Evolutionary conservation across 1,284 basidiomycete species (phyloP).

Genomic region (Mycosarcoma mackinlayi): DNA sequence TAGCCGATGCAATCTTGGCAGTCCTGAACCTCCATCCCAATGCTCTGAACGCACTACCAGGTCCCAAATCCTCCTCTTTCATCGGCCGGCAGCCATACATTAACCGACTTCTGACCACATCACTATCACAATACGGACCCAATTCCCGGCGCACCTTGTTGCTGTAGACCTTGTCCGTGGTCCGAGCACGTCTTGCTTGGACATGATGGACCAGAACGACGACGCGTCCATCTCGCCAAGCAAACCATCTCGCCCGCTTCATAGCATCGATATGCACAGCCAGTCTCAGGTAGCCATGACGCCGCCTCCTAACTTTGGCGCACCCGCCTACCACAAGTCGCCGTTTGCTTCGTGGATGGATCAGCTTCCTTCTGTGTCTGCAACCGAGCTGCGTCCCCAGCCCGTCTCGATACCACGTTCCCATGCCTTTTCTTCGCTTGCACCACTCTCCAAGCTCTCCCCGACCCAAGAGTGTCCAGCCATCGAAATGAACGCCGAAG

Average conservation of each 20-base stretch:
- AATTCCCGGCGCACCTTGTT: neutral
- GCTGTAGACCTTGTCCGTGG: constrained; percentile 8
- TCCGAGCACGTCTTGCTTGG: constrained; percentile 11
- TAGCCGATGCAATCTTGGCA: neutral
- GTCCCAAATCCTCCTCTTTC: neutral
- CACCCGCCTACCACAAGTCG: constrained; percentile 41
- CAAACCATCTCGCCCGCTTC: constrained; percentile 20
- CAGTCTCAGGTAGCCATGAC: constrained; percentile 50
- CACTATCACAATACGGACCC: neutral
- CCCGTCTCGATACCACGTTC: constrained; percentile 42
- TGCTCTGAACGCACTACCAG: neutral
- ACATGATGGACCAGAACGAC: constrained; percentile 26
- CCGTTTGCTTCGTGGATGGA: constrained; percentile 40
- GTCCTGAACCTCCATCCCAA: neutral
- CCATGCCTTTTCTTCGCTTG: constrained; percentile 44
- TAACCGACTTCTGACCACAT: neutral
- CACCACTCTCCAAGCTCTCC: constrained; percentile 37
- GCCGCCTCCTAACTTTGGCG: constrained; percentile 51
- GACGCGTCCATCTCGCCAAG: constrained; percentile 30
- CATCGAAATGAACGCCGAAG: constrained; percentile 25
- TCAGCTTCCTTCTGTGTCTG: constrained; percentile 24
- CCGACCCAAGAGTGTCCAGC: constrained; percentile 28
- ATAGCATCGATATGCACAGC: constrained; percentile 21
- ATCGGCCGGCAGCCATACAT: neutral
- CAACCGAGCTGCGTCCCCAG: constrained; percentile 29